Conservation (phyloP, 1,284 basidiomycete species). For the Ceratobasidium theobromae region DNA sequence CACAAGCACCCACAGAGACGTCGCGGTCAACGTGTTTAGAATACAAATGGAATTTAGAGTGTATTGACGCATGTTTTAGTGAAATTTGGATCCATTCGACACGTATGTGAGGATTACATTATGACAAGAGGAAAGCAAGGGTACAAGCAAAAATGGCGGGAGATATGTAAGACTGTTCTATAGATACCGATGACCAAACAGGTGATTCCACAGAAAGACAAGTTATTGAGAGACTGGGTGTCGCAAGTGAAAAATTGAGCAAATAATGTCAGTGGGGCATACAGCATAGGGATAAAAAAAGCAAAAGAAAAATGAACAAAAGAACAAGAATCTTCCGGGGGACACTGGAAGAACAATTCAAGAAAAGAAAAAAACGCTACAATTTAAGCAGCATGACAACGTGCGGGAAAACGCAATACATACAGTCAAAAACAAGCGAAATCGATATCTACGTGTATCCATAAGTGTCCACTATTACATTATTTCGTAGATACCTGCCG, state of each 20-base stretch:
- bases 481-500: not conserved
- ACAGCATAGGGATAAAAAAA: not conserved
- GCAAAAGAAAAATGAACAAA: conserved; percentile 4
- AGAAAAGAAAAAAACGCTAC: conserved; percentile 2
- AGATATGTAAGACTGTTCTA: conserved; percentile 15
- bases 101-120: too few relatives aligned
- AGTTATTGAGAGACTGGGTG: not conserved
- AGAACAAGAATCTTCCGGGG: too few relatives aligned
- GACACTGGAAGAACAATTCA: too few relatives aligned
- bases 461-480: not conserved
- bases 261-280: too few relatives aligned
- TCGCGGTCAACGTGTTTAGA: conserved; percentile 4
- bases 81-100: too few relatives aligned
- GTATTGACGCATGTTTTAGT: too few relatives aligned
- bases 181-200: conserved; percentile 18
- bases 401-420: conserved; percentile 21
- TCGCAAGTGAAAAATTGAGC: too few relatives aligned
- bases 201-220: conserved; percentile 10
- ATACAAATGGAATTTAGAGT: not conserved
- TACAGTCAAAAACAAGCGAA: conserved; percentile 2
- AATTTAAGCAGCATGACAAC: not conserved
- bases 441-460: not conserved
- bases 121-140: not conserved
- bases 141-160: not conserved
- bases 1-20: conserved; percentile 26